Evolutionary conservation across 345 rosid genomes (phyloP).

Genomic region (Boechera retrofracta): DNA sequence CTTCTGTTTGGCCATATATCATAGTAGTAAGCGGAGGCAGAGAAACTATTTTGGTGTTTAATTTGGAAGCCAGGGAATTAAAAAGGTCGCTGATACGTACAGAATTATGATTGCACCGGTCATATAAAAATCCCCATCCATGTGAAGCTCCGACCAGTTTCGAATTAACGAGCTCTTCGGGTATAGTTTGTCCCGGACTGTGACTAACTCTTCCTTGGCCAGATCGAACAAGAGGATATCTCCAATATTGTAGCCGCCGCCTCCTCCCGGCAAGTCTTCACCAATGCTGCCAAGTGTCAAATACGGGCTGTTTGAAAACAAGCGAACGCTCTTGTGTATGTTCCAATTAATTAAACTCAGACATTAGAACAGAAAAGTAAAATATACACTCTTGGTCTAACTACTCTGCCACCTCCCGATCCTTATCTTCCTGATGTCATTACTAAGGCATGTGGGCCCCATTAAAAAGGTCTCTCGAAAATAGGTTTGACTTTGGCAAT

Average conservation of each 20-base stretch:
- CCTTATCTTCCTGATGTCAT: not conserved
- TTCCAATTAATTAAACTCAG: not conserved
- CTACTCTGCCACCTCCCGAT: not conserved
- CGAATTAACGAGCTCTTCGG: not conserved
- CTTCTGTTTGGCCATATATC: not conserved
- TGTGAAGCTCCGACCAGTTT: slow-evolving; percentile 17
- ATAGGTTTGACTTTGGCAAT: too few species aligned
- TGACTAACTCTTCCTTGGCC: slow-evolving; percentile 2
- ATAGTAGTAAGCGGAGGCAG: slow-evolving; percentile 22
- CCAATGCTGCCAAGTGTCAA: not conserved
- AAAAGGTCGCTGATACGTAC: slow-evolving; percentile 13
- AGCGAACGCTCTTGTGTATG: not conserved
- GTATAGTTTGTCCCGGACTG: not conserved
- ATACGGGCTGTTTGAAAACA: slow-evolving; percentile 14
- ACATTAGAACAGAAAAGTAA: not conserved
- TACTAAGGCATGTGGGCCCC: too few species aligned
- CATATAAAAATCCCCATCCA: slow-evolving; percentile 26
- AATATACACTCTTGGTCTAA: not conserved
- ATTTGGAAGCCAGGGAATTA: slow-evolving; percentile 9
- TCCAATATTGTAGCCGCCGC: not conserved
- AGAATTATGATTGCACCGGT: not conserved
- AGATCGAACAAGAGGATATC: slow-evolving; percentile 14
- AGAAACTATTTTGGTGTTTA: slow-evolving; percentile 4
- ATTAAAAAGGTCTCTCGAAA: too few species aligned
- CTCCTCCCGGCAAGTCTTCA: not conserved